Evolutionary conservation across 495 filamentous ascomycete species (phyloP).

Genomic region (Lepidopterella palustris): DNA sequence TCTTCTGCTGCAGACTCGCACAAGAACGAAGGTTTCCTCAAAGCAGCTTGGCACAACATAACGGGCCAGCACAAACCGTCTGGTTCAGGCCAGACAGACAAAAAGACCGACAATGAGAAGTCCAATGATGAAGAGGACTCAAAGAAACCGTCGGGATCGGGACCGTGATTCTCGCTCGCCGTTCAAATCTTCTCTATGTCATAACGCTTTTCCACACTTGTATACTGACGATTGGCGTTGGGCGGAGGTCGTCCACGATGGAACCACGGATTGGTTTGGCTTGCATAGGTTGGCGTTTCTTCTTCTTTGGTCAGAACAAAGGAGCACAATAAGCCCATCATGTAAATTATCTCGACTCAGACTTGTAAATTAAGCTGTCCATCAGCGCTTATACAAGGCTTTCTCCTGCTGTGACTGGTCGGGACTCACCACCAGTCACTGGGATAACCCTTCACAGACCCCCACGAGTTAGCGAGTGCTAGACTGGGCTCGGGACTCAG

Average conservation of each 20-base stretch:
- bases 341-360: constrained; percentile 27
- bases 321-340: constrained; percentile 2
- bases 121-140: constrained; percentile 38
- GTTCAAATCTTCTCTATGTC: background rate
- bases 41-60: constrained; percentile 80
- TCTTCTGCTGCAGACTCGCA: constrained; percentile 42
- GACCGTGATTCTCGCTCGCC: constrained; percentile 9
- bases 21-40: constrained; percentile 78
- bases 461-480: background rate
- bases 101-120: constrained; percentile 30
- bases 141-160: constrained; percentile 56
- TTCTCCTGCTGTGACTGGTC: background rate
- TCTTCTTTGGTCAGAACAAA: constrained; percentile 3
- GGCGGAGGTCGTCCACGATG: constrained; percentile 3
- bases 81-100: background rate
- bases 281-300: constrained; percentile 22
- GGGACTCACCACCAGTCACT: background rate
- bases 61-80: constrained; percentile 59
- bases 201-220: background rate
- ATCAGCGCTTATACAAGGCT: constrained; percentile 19
- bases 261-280: background rate
- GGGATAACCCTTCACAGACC: background rate
- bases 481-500: background rate
- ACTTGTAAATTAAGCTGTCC: constrained; percentile 22
- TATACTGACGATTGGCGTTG: constrained; percentile 15